These are phyloP conservation scores for Solanum hybrid DNA, from an alignment of 305 asterid genomes.

Conservation along the genomic window DNA sequence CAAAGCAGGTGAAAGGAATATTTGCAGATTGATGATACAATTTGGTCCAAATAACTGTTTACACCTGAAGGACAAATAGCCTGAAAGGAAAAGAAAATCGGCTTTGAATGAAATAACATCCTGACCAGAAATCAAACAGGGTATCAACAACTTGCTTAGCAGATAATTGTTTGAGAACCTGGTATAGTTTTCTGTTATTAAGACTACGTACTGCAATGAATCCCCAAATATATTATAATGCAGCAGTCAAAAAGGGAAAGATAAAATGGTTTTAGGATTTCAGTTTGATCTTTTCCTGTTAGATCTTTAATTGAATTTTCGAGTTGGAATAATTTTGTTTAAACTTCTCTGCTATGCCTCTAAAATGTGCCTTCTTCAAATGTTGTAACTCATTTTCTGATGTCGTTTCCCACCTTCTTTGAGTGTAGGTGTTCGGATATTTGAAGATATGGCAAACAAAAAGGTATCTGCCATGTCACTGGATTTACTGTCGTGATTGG, in stretches of 20 bases:
- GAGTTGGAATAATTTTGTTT: not conserved
- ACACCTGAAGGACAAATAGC: not conserved
- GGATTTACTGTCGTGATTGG: not conserved
- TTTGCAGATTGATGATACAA: not conserved
- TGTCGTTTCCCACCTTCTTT: slow-evolving; percentile 11
- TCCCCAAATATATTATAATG: not conserved
- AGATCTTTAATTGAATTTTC: not conserved
- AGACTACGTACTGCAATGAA: not conserved
- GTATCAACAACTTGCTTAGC: not conserved
- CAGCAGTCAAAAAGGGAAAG: not conserved
- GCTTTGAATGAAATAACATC: not conserved
- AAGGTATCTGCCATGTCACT: slow-evolving; percentile 40
- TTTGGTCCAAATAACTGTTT: not conserved
- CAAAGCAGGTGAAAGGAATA: not conserved
- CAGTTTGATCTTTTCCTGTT: not conserved
- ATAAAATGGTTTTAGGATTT: not conserved
- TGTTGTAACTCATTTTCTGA: not conserved
- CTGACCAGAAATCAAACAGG: not conserved
- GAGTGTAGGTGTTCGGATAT: slow-evolving; percentile 85
- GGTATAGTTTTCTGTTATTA: not conserved
- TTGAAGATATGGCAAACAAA: slow-evolving; percentile 75
- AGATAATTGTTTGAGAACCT: not conserved
- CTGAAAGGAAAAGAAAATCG: not conserved
- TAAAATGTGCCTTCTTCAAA: slow-evolving; percentile 2
- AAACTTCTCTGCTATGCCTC: slow-evolving; percentile 4